Base-by-base conservation (phyloP, 225 moss, liverwort and hornwort species). In the Bryoerythrophyllum caledonicum region DNA sequence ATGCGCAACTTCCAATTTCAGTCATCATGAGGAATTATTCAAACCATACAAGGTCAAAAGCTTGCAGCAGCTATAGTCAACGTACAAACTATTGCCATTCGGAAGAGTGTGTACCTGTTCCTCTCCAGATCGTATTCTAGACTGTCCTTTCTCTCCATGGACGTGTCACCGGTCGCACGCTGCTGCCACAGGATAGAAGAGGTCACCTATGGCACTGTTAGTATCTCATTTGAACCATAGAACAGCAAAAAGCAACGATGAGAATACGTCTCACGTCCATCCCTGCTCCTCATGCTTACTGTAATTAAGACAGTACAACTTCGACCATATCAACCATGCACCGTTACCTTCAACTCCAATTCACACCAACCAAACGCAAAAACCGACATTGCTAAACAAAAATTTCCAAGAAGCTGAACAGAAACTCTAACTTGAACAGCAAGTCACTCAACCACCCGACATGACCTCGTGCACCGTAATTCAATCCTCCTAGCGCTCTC, bases 101-200 rank as follows among this genome's bases (percentile, higher is more conserved):
- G 10, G 14, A 20, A 23, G 52, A 44, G 17, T n/a, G 6, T 63
- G 19, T 63, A 80, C 80, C 70, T 70, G 26, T 59, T 51, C 17
- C 58, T 55, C 52, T 54, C 75, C 14, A 58, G 48, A 57, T 58
- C 63, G 23, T 10, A 63, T 68, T 30, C 73, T 68, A 53, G 61
- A 68, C 60, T 38, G 58, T 53, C 40, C 14, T 38, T 48, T 58
- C 37, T 37, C 48, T 57, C 64, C 23, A 25, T 15, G 25, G 34
- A 44, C 10, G 34, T 26, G 44, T 21, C 67, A 19, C 6, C 48
- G 20, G 38, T 67, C 15, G 37, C 58, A 70, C 58, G 25, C 37
- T 70, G 37, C 48, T 68, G 79, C 62, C 60, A 32, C 17, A 65
- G 68, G 20, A 59, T n/a, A 54, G 20, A 23, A 54, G 13, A 62